Base-by-base conservation (phyloP, 2,329 filamentous ascomycete genomes). In the Aspergillus persii region DNA sequence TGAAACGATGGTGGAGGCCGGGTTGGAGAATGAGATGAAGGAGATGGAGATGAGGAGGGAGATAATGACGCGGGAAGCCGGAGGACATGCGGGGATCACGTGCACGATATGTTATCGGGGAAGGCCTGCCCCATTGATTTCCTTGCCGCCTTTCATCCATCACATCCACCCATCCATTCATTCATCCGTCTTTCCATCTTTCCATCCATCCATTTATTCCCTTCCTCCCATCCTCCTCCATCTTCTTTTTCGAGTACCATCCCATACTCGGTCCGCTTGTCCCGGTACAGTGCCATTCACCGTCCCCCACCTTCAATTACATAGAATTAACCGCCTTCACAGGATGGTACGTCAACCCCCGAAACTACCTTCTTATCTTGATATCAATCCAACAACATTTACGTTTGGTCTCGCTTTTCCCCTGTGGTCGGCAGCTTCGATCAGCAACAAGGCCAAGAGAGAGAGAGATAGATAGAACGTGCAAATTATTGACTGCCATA, bases 401-500 rank as follows among this genome's bases (percentile, higher is more conserved):
- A 2, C 26, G 11, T 50, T 26, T 8, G 4, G 11, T 4, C 26
- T 50, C 30, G 18, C 12, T 31, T 18, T 33, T n/a, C 51, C 15
- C 5, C 51, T 8, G 15, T 12, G 36, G 5, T 7, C 7, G 15
- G 15, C 49, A 50, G 7, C 27, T 29, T 50, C 11, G 12, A 9
- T 18, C 49, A 31, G 8, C 44, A 23, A 7, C 44, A 23, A 23
- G 6, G 3, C 9, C 15, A 3, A 9, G 23, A 47, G n/a, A 47
- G 1, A 47, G 12, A 23, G 18, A 23, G 18, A 23, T 1, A 23
- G 18, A 23, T 23, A 23, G 18, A 23, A 23, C 18, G 18, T 23
- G 57, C 58, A 62, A 59, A 52, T 41, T 64, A 61, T 65, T 69
- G 62, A 69, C 66, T 48, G 49, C 58, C 61, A 47, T 61, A 56